Base-by-base conservation (phyloP, 2,329 filamentous ascomycete species). In the Anthostomella pinea region DNA sequence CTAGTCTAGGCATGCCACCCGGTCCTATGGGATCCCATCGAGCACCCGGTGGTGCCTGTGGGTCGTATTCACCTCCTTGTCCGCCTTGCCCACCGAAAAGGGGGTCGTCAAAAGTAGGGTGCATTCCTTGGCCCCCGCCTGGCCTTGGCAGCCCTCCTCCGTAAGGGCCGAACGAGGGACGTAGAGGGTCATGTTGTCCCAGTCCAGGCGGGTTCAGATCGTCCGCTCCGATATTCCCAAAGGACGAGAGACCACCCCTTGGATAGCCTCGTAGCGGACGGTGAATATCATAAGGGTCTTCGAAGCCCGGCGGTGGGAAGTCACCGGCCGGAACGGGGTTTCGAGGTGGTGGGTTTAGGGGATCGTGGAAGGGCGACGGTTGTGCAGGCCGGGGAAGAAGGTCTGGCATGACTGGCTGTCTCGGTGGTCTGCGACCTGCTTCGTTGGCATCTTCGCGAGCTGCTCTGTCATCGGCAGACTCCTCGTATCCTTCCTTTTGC, bases 61-160 rank as follows among this genome's bases (percentile, higher is more conserved):
- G 81, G 56, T 90, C 77, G 54, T 76, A 83, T 0, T 65, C 63
- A 11, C 59, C 69, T 22, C 64, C 62, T 8, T 68, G 63, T 2
- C 69, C 72, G 6, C 68, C 68, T 8, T 61, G 63, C 0, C 82
- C 83, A 5, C 74, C 75, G 57, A 95, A 95, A 30, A 96, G 64
- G 6, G 87, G 88, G 57, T 97, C 90, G 52, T 95, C 88, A 59
- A 95, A 93, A 0, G 90, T 95, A 1, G 93, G 93, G 63, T 96
- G 87, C 93, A 98, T 98, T 1, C 93, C 93, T 9, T 84, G 81
- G 8, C 75, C 75, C 14, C 81, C 76, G 10, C 79, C 77, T 1
- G 72, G 69, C n/a, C 72, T 66, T 15, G 72, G 69, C 5, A 80
- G 62, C 0, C 78, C 74, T n/a, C 77, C 67, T 30, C 77, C 72